Evolutionary conservation across 306 rosid genomes (phyloP), one percentile per base, ranked within the genome.

Genomic region (Comarum palustre): DNA sequence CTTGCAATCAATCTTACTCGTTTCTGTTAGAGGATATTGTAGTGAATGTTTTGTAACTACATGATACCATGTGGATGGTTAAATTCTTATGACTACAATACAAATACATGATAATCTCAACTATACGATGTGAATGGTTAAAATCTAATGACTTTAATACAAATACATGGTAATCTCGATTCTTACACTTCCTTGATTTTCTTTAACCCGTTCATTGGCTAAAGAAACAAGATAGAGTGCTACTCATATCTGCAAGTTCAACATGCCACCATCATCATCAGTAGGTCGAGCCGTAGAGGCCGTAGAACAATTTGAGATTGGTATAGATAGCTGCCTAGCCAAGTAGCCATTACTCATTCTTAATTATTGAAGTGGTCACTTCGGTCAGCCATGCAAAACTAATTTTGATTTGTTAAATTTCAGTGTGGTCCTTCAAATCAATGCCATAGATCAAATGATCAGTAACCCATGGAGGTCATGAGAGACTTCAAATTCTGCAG

Each of bases 381-480:
- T 54, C 12, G 61, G 63, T 52, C 50, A 76, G 74, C 74, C 74
- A 68, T 71, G 61, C 51, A 52, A 51, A 52, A 70, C 58, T 54
- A 48, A 36, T 43, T 10, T 15, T 15, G 16, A 22, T 24, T 27
- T 41, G 22, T 22, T 24, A 22, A 10, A 8, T 51, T 2, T 31
- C 11, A 24, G 14, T 45, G 69, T 42, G 59, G 61, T 32, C 50
- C 60, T 15, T 20, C 22, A 45, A 39, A 60, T 52, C 51, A 43
- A 24, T 12, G 32, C 25, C 8, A 54, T 67, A 29, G 75, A 72
- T 59, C 10, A 1, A 54, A 55, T 42, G 75, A 72, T 59, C 10
- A 1, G 7, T 52, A 20, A 10, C 4, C 59, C 42, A 73, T 17
- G 20, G 45, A 27, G 64, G 61, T 22, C 60, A 54, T 50, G 8